A percentile compares a stretch with the other conserved stretches of the same genome.
Conservation (phyloP, 768 basidiomycete species). For the Russula emetica region DNA sequence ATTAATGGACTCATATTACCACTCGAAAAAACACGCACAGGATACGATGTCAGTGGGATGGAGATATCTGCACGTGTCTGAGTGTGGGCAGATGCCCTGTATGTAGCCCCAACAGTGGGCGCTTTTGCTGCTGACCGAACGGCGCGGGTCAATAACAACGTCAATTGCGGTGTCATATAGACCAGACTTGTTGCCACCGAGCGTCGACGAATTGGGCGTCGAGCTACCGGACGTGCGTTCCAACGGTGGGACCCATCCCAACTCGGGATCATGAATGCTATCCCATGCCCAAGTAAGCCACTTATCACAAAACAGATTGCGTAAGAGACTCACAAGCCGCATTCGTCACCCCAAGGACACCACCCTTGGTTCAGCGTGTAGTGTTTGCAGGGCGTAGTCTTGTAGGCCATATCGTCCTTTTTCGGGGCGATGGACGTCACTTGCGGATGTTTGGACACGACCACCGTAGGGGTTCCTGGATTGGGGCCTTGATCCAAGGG, state of each 20-base stretch:
- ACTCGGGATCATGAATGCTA: slow-evolving; percentile 19
- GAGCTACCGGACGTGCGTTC: slow-evolving; percentile 14
- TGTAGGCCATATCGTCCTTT: slow-evolving; percentile 12
- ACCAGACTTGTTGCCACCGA: neutral
- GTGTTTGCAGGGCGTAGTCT: slow-evolving; percentile 18
- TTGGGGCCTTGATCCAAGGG: neutral
- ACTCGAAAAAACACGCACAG: neutral
- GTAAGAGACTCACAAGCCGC: slow-evolving; percentile 13
- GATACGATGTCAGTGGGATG: slow-evolving; percentile 6
- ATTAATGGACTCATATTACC: neutral
- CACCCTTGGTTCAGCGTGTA: slow-evolving; percentile 16
- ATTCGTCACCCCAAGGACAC: slow-evolving; percentile 20
- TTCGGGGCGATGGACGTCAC: slow-evolving; percentile 2
- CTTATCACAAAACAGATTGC: neutral
- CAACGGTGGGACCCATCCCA: slow-evolving; percentile 2
- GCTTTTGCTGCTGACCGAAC: slow-evolving; percentile 6
- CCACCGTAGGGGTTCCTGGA: neutral
- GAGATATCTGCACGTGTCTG: neutral
- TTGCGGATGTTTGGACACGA: neutral
- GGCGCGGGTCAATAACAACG: neutral
- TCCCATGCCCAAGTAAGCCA: neutral
- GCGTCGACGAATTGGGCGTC: slow-evolving; percentile 11
- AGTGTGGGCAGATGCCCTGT: slow-evolving; percentile 15
- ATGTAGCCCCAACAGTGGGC: slow-evolving; percentile 22
- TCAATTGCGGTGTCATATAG: neutral